These are phyloP conservation scores for Neostapfia colusana DNA, from an alignment of 176 grass and related monocot genomes.

Conservation along the genomic window DNA sequence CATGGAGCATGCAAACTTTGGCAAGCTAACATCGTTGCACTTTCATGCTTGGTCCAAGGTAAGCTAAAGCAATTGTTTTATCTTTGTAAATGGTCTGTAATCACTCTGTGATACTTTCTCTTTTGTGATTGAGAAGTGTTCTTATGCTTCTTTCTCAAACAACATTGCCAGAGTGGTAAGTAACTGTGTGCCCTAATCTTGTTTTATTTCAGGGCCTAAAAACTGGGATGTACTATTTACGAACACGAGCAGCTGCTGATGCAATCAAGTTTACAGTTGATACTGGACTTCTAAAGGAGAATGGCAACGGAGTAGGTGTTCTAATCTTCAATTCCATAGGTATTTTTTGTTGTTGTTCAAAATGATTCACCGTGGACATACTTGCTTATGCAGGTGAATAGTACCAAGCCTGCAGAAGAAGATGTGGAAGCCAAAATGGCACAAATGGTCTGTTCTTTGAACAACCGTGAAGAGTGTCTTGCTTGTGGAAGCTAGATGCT, in stretches of 20 bases:
- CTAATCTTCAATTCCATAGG: neutral
- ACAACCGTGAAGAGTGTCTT: constrained; percentile 84
- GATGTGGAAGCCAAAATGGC: constrained; percentile 88
- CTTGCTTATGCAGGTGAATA: constrained; percentile 40
- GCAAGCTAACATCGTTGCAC: constrained; percentile 90
- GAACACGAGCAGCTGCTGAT: constrained; percentile 87
- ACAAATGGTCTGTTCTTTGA: constrained; percentile 90
- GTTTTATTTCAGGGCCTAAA: constrained; percentile 69
- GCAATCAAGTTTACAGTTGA: constrained; percentile 99
- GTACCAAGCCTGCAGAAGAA: constrained; percentile 35
- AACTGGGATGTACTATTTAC: constrained; percentile 99
- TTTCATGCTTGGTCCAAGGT: constrained; percentile 99
- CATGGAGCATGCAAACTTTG: constrained; percentile 97
- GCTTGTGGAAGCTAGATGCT: constrained; percentile 80
- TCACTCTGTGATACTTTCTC: neutral
- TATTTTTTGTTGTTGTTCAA: neutral
- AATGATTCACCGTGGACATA: constrained; percentile 13
- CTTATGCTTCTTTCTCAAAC: neutral
- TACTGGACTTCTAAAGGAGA: constrained; percentile 62
- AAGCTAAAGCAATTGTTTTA: neutral
- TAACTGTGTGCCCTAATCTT: neutral
- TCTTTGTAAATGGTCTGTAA: neutral
- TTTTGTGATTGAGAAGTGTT: neutral
- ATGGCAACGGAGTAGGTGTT: constrained; percentile 6
- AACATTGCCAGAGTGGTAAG: neutral